Evolutionary conservation across 495 filamentous ascomycete species (phyloP).

Genomic region (Daldinia concentrica): DNA sequence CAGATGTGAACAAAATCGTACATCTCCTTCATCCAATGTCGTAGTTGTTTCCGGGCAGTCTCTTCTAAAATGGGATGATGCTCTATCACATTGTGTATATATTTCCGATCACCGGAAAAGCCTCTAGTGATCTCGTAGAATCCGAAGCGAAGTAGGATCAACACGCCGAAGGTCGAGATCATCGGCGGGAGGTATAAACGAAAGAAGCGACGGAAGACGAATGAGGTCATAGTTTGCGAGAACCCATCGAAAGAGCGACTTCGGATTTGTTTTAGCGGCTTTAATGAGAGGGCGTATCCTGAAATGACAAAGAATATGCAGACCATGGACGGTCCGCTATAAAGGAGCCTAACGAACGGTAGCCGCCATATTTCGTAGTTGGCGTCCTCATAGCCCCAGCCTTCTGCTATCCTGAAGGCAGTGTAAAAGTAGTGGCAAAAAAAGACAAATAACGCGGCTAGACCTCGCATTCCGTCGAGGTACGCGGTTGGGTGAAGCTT

Average conservation of each 20-base stretch:
- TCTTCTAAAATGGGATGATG: conserved; percentile 47
- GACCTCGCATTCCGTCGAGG: conserved; percentile 66
- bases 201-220: conserved; percentile 72
- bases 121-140: conserved; percentile 55
- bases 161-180: conserved; percentile 66
- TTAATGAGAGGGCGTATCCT: conserved; percentile 73
- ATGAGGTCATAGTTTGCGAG: conserved; percentile 60
- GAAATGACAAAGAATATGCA: conserved; percentile 81
- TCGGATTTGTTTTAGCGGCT: conserved; percentile 68
- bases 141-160: conserved; percentile 65
- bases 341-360: conserved; percentile 71
- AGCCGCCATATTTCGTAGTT: conserved; percentile 64
- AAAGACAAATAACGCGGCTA: conserved; percentile 68
- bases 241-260: conserved; percentile 51
- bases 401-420: conserved; percentile 55
- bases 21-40: conserved; percentile 50
- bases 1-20: conserved; percentile 52
- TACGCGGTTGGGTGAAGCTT: conserved; percentile 59
- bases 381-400: conserved; percentile 46
- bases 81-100: conserved; percentile 54
- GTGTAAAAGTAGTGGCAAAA: conserved; percentile 62
- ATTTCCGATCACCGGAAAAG: conserved; percentile 49
- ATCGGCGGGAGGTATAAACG: conserved; percentile 73
- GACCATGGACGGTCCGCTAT: conserved; percentile 76
- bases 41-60: conserved; percentile 41